These are phyloP conservation scores for Diaporthe vexans DNA, from an alignment of 2,329 filamentous ascomycete genomes.

Conservation along the genomic window DNA sequence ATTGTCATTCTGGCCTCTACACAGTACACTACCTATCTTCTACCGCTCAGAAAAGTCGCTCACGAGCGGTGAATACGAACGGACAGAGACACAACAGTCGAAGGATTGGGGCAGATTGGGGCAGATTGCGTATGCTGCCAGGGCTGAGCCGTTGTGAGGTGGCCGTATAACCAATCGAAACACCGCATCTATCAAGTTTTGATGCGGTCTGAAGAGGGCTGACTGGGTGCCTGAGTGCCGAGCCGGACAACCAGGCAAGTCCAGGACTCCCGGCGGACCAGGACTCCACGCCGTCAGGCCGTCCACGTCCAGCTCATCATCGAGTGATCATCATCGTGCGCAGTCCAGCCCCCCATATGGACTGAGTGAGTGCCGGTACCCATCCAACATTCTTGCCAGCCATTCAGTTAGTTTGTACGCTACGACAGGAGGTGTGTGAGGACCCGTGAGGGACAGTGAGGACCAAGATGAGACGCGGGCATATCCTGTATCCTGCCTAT, in stretches of 20 bases:
- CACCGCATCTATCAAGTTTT: neutral
- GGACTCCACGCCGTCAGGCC: conserved; percentile 7
- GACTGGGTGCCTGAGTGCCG: conserved; percentile 20
- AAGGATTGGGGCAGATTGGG: conserved; percentile 18
- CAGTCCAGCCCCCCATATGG: neutral
- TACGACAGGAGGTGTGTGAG: too few species aligned
- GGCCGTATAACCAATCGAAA: neutral
- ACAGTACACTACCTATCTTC: too few species aligned
- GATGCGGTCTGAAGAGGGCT: conserved; percentile 22
- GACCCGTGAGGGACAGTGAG: neutral
- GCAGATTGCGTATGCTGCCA: conserved; percentile 10
- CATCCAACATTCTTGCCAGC: too few species aligned
- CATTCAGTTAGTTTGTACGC: too few species aligned
- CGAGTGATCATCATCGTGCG: conserved; percentile 7
- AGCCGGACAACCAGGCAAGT: conserved; percentile 9
- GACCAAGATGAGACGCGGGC: neutral
- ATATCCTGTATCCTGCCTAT: neutral
- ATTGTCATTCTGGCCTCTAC: conserved; percentile 17
- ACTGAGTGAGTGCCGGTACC: neutral
- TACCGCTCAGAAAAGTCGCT: neutral
- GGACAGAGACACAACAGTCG: neutral
- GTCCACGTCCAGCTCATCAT: conserved; percentile 5
- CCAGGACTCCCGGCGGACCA: neutral
- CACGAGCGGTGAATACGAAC: conserved; percentile 27
- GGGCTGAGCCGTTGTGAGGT: conserved; percentile 5